Base-by-base conservation (phyloP, 1,284 basidiomycete species). In the Apiotrichum porosum region DNA sequence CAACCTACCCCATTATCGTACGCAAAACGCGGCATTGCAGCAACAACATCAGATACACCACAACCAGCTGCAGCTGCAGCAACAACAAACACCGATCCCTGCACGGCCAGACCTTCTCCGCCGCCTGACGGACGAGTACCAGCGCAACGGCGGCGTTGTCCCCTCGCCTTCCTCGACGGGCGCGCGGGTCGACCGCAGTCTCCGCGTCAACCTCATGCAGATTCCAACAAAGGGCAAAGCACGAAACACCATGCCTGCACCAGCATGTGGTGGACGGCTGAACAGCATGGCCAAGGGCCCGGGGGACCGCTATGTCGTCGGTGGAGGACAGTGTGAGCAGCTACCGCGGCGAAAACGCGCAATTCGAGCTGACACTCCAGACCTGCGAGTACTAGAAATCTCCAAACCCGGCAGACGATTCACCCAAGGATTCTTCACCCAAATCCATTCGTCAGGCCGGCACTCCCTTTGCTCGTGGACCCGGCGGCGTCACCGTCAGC, bases 321-420 rank as follows among this genome's bases (percentile, higher is more conserved):
- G 71, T 10, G 72, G 69, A 14, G 65, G 66, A 13, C 69, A 72
- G 45, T 68, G 70, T 73, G 51, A 56, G 69, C 63, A n/a, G n/a
- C n/a, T n/a, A n/a, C n/a, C n/a, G n/a, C n/a, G n/a, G n/a, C n/a
- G n/a, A n/a, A n/a, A n/a, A n/a, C n/a, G n/a, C n/a, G n/a, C n/a
- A 4, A 10, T 8, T 15, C 28, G 28, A 15, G 44, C 54, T 62
- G 44, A 60, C 43, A 13, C 3, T 6, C 14, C 41, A 73, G 71
- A 68, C 46, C 51, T 73, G 6, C 54, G 63, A 9, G 60, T 73
- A 1, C 42, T 72, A 8, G 57, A 66, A 30, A 53, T 72, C n/a
- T 46, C 53, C 6, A 46, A 59, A n/a, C 51, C 63, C 37, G 9
- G 30, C 18, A 30, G 30, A 31, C 47, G 15, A 33, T 32, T 14